phyloP scores from a whole-genome alignment of 2,329 filamentous ascomycete species.

The Dichotomopilus funicola region DNA sequence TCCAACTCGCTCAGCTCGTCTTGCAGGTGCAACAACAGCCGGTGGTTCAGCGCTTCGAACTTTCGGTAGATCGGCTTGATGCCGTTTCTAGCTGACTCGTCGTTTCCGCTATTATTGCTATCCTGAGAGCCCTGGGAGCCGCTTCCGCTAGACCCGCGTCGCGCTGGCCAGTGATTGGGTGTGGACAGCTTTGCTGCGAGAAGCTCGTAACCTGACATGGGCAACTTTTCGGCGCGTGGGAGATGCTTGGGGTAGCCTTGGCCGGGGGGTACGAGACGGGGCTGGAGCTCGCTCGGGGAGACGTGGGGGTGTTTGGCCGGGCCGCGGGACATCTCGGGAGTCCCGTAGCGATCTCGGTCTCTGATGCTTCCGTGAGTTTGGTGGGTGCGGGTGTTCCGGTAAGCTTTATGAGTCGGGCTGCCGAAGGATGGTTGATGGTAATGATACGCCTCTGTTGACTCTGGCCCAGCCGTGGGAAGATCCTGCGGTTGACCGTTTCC shows the following conservation, averaged over 20 bases:
- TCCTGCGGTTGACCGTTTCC: conserved; percentile 21
- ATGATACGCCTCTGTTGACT: background rate
- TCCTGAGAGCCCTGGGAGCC: no score
- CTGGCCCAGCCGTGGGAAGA: no score
- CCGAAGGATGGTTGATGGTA: background rate
- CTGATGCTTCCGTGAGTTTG: background rate
- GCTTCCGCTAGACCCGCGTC: background rate
- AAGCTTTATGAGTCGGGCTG: no score
- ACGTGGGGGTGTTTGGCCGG: conserved; percentile 33
- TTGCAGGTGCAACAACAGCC: conserved; percentile 74
- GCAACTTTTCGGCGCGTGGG: conserved; percentile 37
- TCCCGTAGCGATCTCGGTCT: conserved; percentile 32
- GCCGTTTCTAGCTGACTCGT: conserved; percentile 16
- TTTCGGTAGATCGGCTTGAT: conserved; percentile 67
- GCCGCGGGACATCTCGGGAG: conserved; percentile 38
- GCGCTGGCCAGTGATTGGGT: background rate
- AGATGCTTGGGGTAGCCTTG: conserved; percentile 30
- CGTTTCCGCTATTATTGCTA: background rate
- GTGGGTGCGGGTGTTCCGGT: no score
- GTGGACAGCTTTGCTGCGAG: conserved; percentile 48
- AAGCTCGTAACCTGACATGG: conserved; percentile 55
- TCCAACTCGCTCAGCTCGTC: conserved; percentile 79
- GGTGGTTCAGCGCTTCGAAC: conserved; percentile 76
- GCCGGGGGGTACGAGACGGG: background rate
- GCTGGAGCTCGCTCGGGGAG: conserved; percentile 32